Base-by-base conservation (phyloP, 495 filamentous ascomycete species). In the Daldinia bambusicola region DNA sequence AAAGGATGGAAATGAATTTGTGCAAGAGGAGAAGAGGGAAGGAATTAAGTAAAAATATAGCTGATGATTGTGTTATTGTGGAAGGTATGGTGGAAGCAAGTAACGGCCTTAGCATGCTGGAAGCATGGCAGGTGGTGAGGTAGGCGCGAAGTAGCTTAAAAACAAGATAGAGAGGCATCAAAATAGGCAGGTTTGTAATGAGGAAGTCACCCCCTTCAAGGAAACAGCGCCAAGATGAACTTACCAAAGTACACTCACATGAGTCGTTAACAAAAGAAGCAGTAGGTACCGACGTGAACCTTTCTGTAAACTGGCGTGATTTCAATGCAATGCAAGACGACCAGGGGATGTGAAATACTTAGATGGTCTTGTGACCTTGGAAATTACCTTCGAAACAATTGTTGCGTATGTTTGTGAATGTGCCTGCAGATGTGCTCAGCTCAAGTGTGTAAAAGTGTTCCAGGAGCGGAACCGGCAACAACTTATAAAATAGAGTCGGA, bases 1-100 rank as follows among this genome's bases (percentile, higher is more conserved):
- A 56, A 37, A 34, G 59, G 16, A 70, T 37, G 22, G 72, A 56
- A 62, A 55, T 55, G 34, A 63, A 61, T 31, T 62, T 16, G 56
- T 43, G 50, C 34, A 38, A 56, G 16, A 34, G 7, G 37, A 56
- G 16, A 34, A 2, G 37, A 51, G 20, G 37, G 38, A 67, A 10
- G 34, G 31, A 66, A 32, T 37, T 36, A 14, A 9, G 14, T 34
- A 26, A 26, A 51, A 12, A 13, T 16, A 13, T 10, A 53, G 22
- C 4, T 32, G 30, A 53, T 53, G 3, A 26, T 26, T 30, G 13
- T 2, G 50, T 6, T 53, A 53, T 53, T 2, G 10, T 53, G 31
- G 26, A 48, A 48, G 43, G 14, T 53, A 53, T 53, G 2, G 22
- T 53, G 31, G 26, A 22, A 48, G 43, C 20, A 48, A 14, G 43